These are phyloP conservation scores for Davidsoniella neocaledoniae DNA, from an alignment of 2,329 filamentous ascomycete species.

Conservation along the genomic window DNA sequence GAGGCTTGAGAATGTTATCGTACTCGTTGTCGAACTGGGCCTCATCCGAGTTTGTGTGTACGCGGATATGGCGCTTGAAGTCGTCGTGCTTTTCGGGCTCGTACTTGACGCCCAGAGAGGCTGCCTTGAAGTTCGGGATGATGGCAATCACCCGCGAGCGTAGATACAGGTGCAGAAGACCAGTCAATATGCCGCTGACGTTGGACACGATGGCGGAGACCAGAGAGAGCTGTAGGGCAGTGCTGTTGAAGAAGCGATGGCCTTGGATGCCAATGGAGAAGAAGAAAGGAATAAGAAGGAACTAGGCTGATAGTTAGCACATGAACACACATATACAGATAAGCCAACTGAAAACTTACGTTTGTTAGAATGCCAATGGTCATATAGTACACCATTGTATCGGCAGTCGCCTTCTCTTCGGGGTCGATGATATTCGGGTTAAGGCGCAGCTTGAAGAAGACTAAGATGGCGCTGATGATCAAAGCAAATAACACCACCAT, in stretches of 20 bases:
- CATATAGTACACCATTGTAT: constrained; percentile 54
- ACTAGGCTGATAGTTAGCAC: constrained; percentile 20
- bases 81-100: constrained; percentile 4
- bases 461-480: constrained; percentile 31
- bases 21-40: constrained; percentile 1
- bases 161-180: constrained; percentile 49
- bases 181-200: constrained; percentile 46
- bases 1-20: constrained; percentile 5
- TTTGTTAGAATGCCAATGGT: constrained; percentile 37
- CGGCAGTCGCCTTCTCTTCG: constrained; percentile 45
- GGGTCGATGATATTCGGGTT: constrained; percentile 37
- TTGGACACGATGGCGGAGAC: constrained; percentile 50
- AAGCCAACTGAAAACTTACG: constrained; percentile 25
- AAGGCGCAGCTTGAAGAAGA: constrained; percentile 36
- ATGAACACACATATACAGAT: background rate
- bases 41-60: constrained; percentile 2
- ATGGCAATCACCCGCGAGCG: constrained; percentile 40
- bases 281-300: constrained; percentile 47
- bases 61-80: constrained; percentile 9
- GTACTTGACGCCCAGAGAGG: constrained; percentile 1
- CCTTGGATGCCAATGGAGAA: constrained; percentile 33
- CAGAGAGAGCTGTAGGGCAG: constrained; percentile 37
- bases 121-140: background rate
- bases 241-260: constrained; percentile 20
- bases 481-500: constrained; percentile 33